Conservation (phyloP, 1,139 yeast genomes). For the Suhomyces guaymorum region DNA sequence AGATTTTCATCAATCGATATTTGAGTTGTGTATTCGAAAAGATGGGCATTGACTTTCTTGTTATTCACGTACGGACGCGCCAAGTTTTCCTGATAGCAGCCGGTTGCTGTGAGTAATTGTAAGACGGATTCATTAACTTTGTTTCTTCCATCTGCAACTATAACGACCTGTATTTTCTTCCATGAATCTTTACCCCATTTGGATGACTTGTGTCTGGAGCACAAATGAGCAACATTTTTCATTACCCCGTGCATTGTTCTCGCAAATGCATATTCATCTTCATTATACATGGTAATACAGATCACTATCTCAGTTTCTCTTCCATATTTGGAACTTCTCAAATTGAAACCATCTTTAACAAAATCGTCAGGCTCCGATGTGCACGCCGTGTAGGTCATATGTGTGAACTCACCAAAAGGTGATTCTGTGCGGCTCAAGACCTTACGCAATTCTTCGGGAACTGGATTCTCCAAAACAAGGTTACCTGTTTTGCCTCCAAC, state of each 20-base stretch:
- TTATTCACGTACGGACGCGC: conserved; percentile 92
- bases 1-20: conserved; percentile 81
- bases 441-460: conserved; percentile 80
- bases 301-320: conserved; percentile 88
- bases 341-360: conserved; percentile 73
- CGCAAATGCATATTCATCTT: conserved; percentile 83
- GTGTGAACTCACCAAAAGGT: conserved; percentile 79
- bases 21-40: conserved; percentile 92
- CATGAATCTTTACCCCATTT: conserved; percentile 96
- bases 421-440: conserved; percentile 80
- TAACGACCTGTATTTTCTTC: conserved; percentile 90
- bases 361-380: conserved; percentile 88
- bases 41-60: conserved; percentile 85
- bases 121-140: conserved; percentile 80
- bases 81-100: conserved; percentile 94
- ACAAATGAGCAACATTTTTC: conserved; percentile 85
- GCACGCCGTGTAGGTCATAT: conserved; percentile 94
- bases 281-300: conserved; percentile 95
- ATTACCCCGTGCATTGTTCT: conserved; percentile 92
- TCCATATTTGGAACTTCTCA: conserved; percentile 79
- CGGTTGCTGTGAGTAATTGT: conserved; percentile 87
- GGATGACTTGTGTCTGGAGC: conserved; percentile 74
- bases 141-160: conserved; percentile 91
- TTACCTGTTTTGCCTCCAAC: conserved; percentile 66
- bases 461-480: conserved; percentile 86